phyloP scores from a whole-genome alignment of 768 basidiomycete species.

The Arthromyces matolae region DNA sequence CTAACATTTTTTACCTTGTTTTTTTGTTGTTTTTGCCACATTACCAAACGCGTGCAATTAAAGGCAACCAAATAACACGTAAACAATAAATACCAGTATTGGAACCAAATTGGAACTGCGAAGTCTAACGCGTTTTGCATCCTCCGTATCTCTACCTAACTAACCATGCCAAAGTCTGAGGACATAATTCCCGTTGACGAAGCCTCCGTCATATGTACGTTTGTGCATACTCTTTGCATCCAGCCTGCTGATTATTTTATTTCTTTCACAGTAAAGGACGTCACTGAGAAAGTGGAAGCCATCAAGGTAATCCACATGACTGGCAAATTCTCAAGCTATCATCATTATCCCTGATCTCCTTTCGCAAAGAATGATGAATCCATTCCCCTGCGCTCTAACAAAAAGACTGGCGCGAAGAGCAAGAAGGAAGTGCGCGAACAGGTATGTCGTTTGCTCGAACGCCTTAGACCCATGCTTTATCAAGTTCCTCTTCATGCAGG shows the following conservation, averaged over 20 bases:
- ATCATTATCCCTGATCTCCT: not conserved
- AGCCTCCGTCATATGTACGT: constrained; percentile 42
- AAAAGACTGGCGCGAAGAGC: constrained; percentile 68
- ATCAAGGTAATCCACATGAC: constrained; percentile 46
- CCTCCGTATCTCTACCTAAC: not conserved
- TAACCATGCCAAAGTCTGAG: constrained; percentile 28
- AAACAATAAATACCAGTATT: not conserved
- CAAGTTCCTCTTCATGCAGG: no score
- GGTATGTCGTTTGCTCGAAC: constrained; percentile 38
- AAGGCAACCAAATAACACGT: constrained; percentile 10
- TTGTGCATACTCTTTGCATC: not conserved
- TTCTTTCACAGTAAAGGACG: constrained; percentile 45
- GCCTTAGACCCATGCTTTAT: no score
- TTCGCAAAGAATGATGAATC: constrained; percentile 53
- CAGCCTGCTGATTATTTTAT: not conserved
- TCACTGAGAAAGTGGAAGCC: constrained; percentile 52
- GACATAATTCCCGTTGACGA: constrained; percentile 41
- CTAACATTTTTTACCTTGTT: not conserved
- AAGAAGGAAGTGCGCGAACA: constrained; percentile 75
- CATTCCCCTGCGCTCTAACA: constrained; percentile 64
- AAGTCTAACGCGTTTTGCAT: not conserved
- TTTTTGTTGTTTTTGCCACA: no score
- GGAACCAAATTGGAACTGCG: not conserved
- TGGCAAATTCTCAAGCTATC: not conserved
- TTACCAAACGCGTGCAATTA: not conserved